Percentiles rank a stretch among this genome's conserved stretches.
phyloP scores from a whole-genome alignment of 305 asterid species.

The Solanum hybrid region DNA sequence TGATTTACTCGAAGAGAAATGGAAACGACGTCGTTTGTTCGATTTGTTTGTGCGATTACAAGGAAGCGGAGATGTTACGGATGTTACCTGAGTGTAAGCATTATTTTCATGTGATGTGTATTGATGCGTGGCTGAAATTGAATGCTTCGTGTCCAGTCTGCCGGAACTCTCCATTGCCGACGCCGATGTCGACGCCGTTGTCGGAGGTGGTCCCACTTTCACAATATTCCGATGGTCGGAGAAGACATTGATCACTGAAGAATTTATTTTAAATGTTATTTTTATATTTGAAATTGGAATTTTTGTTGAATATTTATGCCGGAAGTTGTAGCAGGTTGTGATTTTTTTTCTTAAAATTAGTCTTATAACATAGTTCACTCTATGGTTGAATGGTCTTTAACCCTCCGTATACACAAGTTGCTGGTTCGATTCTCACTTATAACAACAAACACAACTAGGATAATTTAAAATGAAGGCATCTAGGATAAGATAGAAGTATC shows the following conservation, averaged over 20 bases:
- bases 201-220: slow-evolving; percentile 22
- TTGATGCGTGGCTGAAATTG: slow-evolving; percentile 37
- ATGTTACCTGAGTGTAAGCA: slow-evolving; percentile 37
- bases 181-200: slow-evolving; percentile 19
- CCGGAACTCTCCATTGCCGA: slow-evolving; percentile 21
- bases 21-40: slow-evolving; percentile 19
- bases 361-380: no score
- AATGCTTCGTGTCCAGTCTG: slow-evolving; percentile 31
- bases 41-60: slow-evolving; percentile 34
- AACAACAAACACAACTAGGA: no score
- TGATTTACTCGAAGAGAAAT: slow-evolving; percentile 25
- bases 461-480: no score
- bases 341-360: no score
- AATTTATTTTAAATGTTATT: no score
- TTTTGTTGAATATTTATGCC: background rate
- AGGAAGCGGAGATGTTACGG: slow-evolving; percentile 30
- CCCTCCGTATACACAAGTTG: no score
- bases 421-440: no score
- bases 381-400: no score
- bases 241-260: background rate
- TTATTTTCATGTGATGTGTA: slow-evolving; percentile 28
- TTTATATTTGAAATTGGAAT: background rate
- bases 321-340: no score
- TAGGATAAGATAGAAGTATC: no score
- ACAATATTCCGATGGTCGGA: slow-evolving; percentile 17